A percentile compares a stretch with the other conserved stretches of the same genome.
Conservation (phyloP, 2,329 filamentous ascomycete genomes). For the Fusarium nematophilum region DNA sequence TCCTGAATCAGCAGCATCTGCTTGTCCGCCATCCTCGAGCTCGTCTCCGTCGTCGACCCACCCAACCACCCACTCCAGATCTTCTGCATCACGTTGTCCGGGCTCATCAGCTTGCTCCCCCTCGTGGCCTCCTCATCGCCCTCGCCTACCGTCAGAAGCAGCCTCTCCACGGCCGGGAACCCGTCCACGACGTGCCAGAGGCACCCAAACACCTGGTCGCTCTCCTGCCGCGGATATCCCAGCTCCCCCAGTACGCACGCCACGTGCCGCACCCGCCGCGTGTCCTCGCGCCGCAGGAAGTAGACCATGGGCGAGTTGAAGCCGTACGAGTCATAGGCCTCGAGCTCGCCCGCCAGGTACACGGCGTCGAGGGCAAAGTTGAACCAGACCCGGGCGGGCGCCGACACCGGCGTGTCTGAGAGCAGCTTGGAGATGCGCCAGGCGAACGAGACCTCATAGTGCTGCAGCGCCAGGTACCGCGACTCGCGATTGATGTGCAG, state of each 20-base stretch:
- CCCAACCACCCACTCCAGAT: constrained; percentile 61
- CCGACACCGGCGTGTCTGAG: constrained; percentile 48
- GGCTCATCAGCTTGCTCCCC: constrained; percentile 44
- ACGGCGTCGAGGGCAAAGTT: constrained; percentile 60
- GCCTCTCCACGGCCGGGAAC: constrained; percentile 50
- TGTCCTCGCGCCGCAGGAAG: constrained; percentile 58
- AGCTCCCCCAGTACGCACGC: constrained; percentile 59
- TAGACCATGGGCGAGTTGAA: constrained; percentile 62
- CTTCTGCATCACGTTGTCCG: constrained; percentile 57
- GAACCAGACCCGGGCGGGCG: constrained; percentile 58
- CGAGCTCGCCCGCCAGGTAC: constrained; percentile 60
- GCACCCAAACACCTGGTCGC: constrained; percentile 59
- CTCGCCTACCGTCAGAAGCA: constrained; percentile 56
- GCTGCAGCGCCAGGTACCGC: constrained; percentile 53
- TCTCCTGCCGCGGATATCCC: constrained; percentile 54
- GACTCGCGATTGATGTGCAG: constrained; percentile 58
- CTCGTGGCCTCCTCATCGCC: constrained; percentile 50
- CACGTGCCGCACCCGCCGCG: constrained; percentile 56
- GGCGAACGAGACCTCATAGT: constrained; percentile 60
- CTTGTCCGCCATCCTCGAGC: constrained; percentile 54
- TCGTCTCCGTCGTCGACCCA: constrained; percentile 53
- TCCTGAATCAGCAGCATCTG: constrained; percentile 59
- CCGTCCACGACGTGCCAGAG: constrained; percentile 62
- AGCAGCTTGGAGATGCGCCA: constrained; percentile 59
- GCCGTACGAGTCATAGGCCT: constrained; percentile 59